Evolutionary conservation across 1,139 yeast genomes (phyloP), one percentile per base, ranked within the genome.

Genomic region (Saccharomyces hybrid): DNA sequence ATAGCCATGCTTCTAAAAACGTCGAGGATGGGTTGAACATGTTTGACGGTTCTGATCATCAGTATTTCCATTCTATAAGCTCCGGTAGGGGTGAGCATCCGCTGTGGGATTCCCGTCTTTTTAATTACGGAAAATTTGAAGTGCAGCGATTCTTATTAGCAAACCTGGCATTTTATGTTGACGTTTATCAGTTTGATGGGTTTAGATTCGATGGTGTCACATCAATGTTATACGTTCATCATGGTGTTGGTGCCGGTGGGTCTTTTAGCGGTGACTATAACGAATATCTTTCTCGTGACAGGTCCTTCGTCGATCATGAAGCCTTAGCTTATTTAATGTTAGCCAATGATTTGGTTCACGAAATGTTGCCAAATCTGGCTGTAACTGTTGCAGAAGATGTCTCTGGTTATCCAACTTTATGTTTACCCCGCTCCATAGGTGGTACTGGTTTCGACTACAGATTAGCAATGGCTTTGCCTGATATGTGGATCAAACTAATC

Each of bases 201-300:
- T 93, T 91, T 74, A 77, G 99, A 66, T 93, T 93, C 63, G 99
- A 93, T 69, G 99, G 99, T 57, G 96, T 93, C 51, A 93, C 98
- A 25, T 82, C 90, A 59, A 91, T 93, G 96, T 75, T 93, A 51
- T 93, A 93, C 69, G 71, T 78, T 51, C 98, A 93, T 68, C 99
- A 93, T 68, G 99, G 99, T 49, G 82, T 88, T 58, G 88, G 93
- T 53, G 84, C 85, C 54, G 87, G 88, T 46, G 79, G 77, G 55
- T 90, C 90, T 0, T 93, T 93, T 70, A 83, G 93, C 56, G 99
- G 99, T 52, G 91, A 88, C 61, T 93, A 93, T 70, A 84, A 88
- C 64, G 99, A 93, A 71, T 93, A 93, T 68, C 81, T 93, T 64
- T 87, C 88, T 57, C 61, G 57, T 32, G 82, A 82, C 16, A 81